Evolutionary conservation across 2,329 filamentous ascomycete genomes (phyloP), one percentile per base, ranked within the genome.

Genomic region (Diplodia scrobiculata): DNA sequence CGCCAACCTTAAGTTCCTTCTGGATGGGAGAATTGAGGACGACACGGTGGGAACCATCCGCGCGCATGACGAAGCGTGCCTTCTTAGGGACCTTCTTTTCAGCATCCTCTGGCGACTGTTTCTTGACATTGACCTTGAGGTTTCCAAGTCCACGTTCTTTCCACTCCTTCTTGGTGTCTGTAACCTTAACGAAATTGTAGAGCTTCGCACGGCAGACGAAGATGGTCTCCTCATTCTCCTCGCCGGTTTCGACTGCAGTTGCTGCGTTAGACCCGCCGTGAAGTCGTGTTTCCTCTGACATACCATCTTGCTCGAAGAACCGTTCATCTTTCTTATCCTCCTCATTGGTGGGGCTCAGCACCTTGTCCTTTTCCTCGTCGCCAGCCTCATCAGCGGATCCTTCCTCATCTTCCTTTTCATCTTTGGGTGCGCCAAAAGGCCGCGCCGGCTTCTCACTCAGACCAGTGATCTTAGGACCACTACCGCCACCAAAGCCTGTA

Each of bases 141-240:
- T 89, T 89, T 52, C 93, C 93, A 3, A 88, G 84, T 13, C 93
- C 93, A 63, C 93, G 88, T 79, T 98, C 94, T 77, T 94, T 94
- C 94, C 94, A 98, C 54, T 87, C 88, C 65, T 85, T 85, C 69
- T 78, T 79, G 38, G 73, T 72, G 5, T 72, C 73, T 53, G 83
- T 84, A 41, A 83, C 82, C 69, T 86, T 86, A 69, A 90, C 87
- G 72, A 95, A 90, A 67, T 89, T 85, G 80, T 91, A 98, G 67
- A 98, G 86, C 77, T 96, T 96, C 21, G 91, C 90, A 69, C 93
- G 89, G 67, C 90, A 87, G 52, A 87, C 85, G 73, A 94, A 86
- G 58, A 91, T 80, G 1, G 90, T 94, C 21, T 83, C 83, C 76
- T 98, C 94, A 58, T 87, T 87, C 72, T 92, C 88, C 78, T 98